Conservation (phyloP, 345 rosid genomes). For the Boechera stricta region DNA sequence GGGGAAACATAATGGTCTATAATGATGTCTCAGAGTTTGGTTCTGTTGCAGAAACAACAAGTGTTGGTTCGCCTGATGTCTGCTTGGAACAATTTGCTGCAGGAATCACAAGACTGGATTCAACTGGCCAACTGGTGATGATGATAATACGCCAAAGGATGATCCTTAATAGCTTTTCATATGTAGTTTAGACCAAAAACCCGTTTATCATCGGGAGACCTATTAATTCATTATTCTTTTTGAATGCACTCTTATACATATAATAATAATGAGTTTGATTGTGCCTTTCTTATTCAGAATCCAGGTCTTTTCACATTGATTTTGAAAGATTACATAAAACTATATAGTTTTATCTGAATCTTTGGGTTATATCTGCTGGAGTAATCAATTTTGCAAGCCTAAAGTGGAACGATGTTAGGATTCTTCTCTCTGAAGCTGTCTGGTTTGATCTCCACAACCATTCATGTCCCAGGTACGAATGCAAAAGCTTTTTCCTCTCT, state of each 20-base stretch:
- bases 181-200: constrained; percentile 17
- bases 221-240: constrained; percentile 42
- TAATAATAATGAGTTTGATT: constrained; percentile 11
- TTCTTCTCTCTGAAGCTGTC: neutral
- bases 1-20: constrained; percentile 55
- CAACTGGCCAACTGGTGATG: constrained; percentile 60
- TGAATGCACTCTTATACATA: constrained; percentile 30
- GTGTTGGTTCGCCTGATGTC: constrained; percentile 61
- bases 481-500: neutral
- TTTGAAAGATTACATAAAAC: neutral
- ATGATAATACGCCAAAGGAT: constrained; percentile 14
- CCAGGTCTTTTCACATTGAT: neutral
- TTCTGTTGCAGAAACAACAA: constrained; percentile 40
- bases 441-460: neutral
- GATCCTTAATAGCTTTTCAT: constrained; percentile 28
- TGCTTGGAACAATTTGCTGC: constrained; percentile 64
- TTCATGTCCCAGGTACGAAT: constrained; percentile 9
- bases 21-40: constrained; percentile 60
- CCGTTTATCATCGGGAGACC: constrained; percentile 31
- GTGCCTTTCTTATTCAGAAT: constrained; percentile 19
- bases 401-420: too few relatives aligned
- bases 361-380: constrained; percentile 17
- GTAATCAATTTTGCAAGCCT: constrained; percentile 18
- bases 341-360: neutral
- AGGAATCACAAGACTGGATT: constrained; percentile 52